Conservation (phyloP, 805 yeast species). For the Clavispora vitiphila region DNA sequence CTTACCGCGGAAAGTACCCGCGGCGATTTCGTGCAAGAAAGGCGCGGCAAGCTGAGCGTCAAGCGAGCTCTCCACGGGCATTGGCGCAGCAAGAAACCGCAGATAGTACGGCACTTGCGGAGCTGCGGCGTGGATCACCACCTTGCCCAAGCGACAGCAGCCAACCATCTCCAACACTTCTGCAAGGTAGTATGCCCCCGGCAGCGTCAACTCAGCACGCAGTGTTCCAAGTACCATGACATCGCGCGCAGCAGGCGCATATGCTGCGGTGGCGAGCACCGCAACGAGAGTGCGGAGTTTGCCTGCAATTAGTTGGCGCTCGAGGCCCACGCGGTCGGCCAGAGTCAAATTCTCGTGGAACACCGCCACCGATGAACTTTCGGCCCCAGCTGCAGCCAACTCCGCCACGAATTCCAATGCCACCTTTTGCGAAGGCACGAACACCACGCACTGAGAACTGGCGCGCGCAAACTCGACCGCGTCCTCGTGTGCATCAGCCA, state of each 20-base stretch:
- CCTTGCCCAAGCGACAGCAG: conserved; percentile 31
- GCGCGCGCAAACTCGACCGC: neutral
- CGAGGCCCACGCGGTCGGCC: conserved; percentile 52
- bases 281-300: conserved; percentile 55
- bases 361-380: conserved; percentile 57
- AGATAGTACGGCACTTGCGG: conserved; percentile 59
- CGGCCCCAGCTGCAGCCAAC: conserved; percentile 2
- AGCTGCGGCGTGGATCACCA: conserved; percentile 52
- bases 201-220: conserved; percentile 40
- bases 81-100: conserved; percentile 64
- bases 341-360: conserved; percentile 53
- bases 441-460: conserved; percentile 28
- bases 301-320: conserved; percentile 45
- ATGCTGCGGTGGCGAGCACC: conserved; percentile 50
- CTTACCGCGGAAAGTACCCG: conserved; percentile 54
- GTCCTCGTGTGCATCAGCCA: conserved; percentile 43
- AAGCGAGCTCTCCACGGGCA: conserved; percentile 81
- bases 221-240: conserved; percentile 71
- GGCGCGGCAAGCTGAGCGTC: conserved; percentile 57
- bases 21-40: conserved; percentile 68
- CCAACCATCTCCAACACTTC: conserved; percentile 64
- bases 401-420: conserved; percentile 2
- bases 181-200: conserved; percentile 55
- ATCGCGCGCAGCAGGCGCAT: conserved; percentile 47
- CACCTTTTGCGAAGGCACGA: conserved; percentile 48